Percentiles rank a stretch among this genome's conserved stretches.
Evolutionary conservation across 2,329 filamentous ascomycete species (phyloP).

Genomic region (Penicillium crustosum): DNA sequence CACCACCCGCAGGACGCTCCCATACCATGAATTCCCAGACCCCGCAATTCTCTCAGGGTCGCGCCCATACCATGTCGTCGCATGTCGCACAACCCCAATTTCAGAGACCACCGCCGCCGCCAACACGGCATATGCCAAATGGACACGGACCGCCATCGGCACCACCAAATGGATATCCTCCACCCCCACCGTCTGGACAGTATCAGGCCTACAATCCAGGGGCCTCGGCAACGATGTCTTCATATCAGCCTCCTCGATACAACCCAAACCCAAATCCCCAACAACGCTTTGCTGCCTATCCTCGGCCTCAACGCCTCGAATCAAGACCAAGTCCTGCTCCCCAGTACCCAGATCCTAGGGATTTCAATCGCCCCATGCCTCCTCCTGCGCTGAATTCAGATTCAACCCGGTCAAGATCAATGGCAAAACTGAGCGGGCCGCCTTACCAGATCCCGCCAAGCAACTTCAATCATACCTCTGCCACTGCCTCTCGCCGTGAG

Average conservation of each 20-base stretch:
- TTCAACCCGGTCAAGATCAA: constrained; percentile 86
- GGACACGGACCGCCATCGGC: constrained; percentile 44
- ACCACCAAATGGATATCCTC: constrained; percentile 38
- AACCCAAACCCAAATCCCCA: constrained; percentile 52
- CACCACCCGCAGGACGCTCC: constrained; percentile 82
- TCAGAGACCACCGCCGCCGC: constrained; percentile 43
- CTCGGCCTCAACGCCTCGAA: constrained; percentile 69
- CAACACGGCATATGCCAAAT: constrained; percentile 47
- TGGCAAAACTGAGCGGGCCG: constrained; percentile 74
- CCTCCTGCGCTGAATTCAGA: constrained; percentile 79
- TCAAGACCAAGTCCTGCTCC: constrained; percentile 54
- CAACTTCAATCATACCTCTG: constrained; percentile 65
- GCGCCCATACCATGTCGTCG: constrained; percentile 77
- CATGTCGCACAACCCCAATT: constrained; percentile 46
- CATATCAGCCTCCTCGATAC: constrained; percentile 57
- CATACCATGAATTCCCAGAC: constrained; percentile 91
- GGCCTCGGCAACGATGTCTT: constrained; percentile 32
- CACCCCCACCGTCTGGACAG: constrained; percentile 42
- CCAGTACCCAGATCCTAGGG: constrained; percentile 60
- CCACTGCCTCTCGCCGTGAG: constrained; percentile 75
- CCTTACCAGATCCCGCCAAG: constrained; percentile 66
- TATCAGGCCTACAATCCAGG: constrained; percentile 40
- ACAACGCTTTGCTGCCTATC: constrained; percentile 64
- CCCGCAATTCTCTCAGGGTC: constrained; percentile 61
- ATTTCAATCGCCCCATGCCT: constrained; percentile 58